Evolutionary conservation across 805 yeast genomes (phyloP).

Genomic region (Yarrowia deformans): DNA sequence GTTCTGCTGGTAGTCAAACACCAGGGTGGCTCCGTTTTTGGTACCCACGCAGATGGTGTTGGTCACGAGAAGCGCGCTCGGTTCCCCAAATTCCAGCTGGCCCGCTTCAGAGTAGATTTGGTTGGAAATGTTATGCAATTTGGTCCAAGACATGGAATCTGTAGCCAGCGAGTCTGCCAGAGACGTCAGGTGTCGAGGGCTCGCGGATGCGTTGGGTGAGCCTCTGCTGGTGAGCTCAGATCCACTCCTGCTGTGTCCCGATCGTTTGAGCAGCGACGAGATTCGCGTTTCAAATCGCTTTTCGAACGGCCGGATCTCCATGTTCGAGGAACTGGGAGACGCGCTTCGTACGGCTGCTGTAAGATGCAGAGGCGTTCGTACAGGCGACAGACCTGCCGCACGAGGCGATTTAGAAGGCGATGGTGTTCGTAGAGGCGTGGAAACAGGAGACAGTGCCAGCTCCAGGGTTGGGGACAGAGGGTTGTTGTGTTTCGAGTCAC

Average conservation of each 20-base stretch:
- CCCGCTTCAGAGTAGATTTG: constrained; percentile 51
- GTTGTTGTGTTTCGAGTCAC: background rate
- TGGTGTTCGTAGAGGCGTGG: constrained; percentile 5
- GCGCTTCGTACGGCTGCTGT: background rate
- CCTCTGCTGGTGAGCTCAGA: constrained; percentile 32
- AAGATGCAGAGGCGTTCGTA: constrained; percentile 11
- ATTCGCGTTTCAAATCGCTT: constrained; percentile 30
- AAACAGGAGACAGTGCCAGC: constrained; percentile 16
- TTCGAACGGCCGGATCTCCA: constrained; percentile 31
- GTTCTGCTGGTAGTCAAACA: constrained; percentile 74
- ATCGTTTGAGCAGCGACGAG: constrained; percentile 10
- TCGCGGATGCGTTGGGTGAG: background rate
- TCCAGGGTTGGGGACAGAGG: constrained; percentile 19
- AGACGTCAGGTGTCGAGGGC: constrained; percentile 8
- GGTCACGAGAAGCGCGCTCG: constrained; percentile 53
- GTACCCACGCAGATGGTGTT: constrained; percentile 67
- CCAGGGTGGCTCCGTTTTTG: constrained; percentile 64
- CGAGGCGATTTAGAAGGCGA: constrained; percentile 16
- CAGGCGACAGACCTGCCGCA: constrained; percentile 7
- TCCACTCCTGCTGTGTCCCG: constrained; percentile 27
- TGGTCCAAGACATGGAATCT: constrained; percentile 50
- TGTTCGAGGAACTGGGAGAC: constrained; percentile 29
- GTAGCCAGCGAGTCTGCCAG: constrained; percentile 18
- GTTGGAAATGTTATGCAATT: constrained; percentile 54
- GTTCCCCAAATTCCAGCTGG: constrained; percentile 58